These are phyloP conservation scores for Xylariaceae sp. DNA, from an alignment of 2,329 filamentous ascomycete genomes.

Conservation along the genomic window DNA sequence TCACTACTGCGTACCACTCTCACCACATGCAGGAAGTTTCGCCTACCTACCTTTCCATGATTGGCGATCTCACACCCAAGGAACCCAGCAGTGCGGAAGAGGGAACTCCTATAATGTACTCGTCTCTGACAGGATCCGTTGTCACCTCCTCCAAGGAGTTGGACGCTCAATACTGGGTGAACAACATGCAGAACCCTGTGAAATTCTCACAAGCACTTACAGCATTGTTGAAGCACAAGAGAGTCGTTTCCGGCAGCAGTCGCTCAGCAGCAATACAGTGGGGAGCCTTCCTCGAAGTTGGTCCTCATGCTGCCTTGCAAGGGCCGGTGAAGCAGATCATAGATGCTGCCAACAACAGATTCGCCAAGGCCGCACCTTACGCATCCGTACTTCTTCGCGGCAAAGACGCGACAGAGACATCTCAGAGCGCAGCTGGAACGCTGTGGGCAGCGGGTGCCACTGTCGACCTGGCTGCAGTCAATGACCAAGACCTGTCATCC, in stretches of 20 bases:
- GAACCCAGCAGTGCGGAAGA: not conserved
- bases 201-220: constrained; percentile 19
- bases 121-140: constrained; percentile 19
- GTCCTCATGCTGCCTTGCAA: constrained; percentile 23
- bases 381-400: constrained; percentile 2
- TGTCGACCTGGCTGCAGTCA: constrained; percentile 18
- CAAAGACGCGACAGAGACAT: constrained; percentile 8
- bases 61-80: not conserved
- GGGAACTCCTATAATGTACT: constrained; percentile 17
- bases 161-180: constrained; percentile 21
- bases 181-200: constrained; percentile 21
- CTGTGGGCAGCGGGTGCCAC: constrained; percentile 1
- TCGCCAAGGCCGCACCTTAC: not conserved
- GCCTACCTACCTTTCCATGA: not conserved
- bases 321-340: constrained; percentile 25
- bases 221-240: not conserved
- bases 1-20: not conserved
- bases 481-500: constrained; percentile 17
- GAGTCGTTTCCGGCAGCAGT: constrained; percentile 9
- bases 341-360: constrained; percentile 8
- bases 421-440: constrained; percentile 10
- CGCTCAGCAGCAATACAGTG: constrained; percentile 12
- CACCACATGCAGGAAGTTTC: not conserved
- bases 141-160: constrained; percentile 15
- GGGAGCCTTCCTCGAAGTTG: constrained; percentile 20